These are phyloP conservation scores for Fusarium verticillioides DNA, from an alignment of 2,329 filamentous ascomycete genomes.

Conservation along the genomic window DNA sequence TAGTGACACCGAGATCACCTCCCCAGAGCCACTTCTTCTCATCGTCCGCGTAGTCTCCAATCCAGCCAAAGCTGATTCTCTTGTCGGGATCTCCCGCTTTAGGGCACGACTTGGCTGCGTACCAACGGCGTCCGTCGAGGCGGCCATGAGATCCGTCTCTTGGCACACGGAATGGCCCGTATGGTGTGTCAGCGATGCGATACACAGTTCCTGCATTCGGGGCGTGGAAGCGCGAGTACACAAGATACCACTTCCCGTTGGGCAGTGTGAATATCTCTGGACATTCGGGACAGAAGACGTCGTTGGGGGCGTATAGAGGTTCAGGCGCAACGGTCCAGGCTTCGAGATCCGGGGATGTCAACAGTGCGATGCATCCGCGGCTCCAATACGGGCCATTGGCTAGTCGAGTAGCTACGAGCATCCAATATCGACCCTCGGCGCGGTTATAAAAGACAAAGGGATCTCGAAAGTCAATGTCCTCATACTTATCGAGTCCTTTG, in stretches of 20 bases:
- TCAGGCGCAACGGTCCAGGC: slow-evolving; percentile 46
- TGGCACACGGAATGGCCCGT: slow-evolving; percentile 50
- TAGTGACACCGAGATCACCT: slow-evolving; percentile 48
- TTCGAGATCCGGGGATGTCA: slow-evolving; percentile 49
- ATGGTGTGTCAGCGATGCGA: slow-evolving; percentile 48
- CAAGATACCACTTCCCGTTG: slow-evolving; percentile 51
- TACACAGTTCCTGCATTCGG: slow-evolving; percentile 52
- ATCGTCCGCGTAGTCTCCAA: slow-evolving; percentile 47
- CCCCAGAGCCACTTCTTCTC: slow-evolving; percentile 53
- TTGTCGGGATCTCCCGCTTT: slow-evolving; percentile 43
- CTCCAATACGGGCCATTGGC: slow-evolving; percentile 48
- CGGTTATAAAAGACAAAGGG: slow-evolving; percentile 50
- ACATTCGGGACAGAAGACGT: slow-evolving; percentile 52
- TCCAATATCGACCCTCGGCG: slow-evolving; percentile 48
- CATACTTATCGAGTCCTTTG: slow-evolving; percentile 40
- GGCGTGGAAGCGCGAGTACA: slow-evolving; percentile 49
- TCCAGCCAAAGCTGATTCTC: slow-evolving; percentile 51
- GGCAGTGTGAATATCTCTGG: slow-evolving; percentile 51
- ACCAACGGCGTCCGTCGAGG: slow-evolving; percentile 51
- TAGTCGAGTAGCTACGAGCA: slow-evolving; percentile 52
- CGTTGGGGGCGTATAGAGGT: slow-evolving; percentile 49
- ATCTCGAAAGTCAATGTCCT: slow-evolving; percentile 52
- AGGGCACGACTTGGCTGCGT: slow-evolving; percentile 51
- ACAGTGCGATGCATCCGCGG: slow-evolving; percentile 51
- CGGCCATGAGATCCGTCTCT: slow-evolving; percentile 49